phyloP scores from a whole-genome alignment of 176 grass and related monocot species.

The Cocos nucifera region DNA sequence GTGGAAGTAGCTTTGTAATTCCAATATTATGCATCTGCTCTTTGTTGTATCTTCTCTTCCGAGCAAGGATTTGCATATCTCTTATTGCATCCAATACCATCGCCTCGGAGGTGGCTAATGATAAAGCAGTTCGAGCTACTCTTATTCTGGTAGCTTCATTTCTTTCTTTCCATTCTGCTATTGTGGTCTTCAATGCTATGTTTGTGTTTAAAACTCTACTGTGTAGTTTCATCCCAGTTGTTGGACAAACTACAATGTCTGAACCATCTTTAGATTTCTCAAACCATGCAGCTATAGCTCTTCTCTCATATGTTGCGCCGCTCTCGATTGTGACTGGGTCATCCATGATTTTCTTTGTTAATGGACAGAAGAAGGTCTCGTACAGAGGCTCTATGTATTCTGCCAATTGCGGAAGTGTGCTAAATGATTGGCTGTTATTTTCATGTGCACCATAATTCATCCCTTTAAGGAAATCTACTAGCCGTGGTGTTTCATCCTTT shows the following conservation, averaged over 20 bases:
- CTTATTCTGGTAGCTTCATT: slow-evolving; percentile 56
- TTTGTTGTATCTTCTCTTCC: slow-evolving; percentile 46
- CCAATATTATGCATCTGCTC: slow-evolving; percentile 71
- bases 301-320: slow-evolving; percentile 78
- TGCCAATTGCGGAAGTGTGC: slow-evolving; percentile 33
- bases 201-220: slow-evolving; percentile 57
- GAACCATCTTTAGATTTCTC: slow-evolving; percentile 36
- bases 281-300: slow-evolving; percentile 56
- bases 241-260: slow-evolving; percentile 58
- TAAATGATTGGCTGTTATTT: slow-evolving; percentile 27
- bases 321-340: slow-evolving; percentile 80
- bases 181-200: slow-evolving; percentile 52
- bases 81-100: slow-evolving; percentile 35
- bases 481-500: slow-evolving; percentile 36
- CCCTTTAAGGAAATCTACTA: slow-evolving; percentile 54
- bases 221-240: slow-evolving; percentile 50
- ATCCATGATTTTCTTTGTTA: slow-evolving; percentile 82
- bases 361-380: slow-evolving; percentile 81
- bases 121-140: slow-evolving; percentile 44
- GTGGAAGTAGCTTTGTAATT: slow-evolving; percentile 65
- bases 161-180: slow-evolving; percentile 68
- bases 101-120: slow-evolving; percentile 33
- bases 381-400: slow-evolving; percentile 79
- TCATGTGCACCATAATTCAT: slow-evolving; percentile 38
- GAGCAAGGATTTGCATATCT: slow-evolving; percentile 47